Conservation (phyloP, 176 grass and related monocot species). For the sorghum (Sorghum bicolor) region DNA sequence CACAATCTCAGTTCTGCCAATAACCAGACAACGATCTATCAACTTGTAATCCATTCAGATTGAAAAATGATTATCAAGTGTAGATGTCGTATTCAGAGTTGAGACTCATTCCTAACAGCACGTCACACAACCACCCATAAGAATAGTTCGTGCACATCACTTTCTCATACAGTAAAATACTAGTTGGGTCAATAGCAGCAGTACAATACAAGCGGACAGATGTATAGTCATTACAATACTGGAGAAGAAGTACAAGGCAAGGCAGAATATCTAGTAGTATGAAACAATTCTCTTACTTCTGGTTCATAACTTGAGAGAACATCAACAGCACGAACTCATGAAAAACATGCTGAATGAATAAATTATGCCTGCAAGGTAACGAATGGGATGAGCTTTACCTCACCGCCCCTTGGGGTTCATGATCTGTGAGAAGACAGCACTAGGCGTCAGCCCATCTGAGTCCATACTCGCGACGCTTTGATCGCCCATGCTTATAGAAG, state of each 20-base stretch:
- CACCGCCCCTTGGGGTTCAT: conserved; percentile 94
- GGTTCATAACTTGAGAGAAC: conserved; percentile 32
- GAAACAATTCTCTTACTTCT: conserved; percentile 44
- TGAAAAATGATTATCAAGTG: not conserved
- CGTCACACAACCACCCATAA: not conserved
- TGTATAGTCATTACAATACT: conserved; percentile 41
- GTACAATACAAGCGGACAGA: conserved; percentile 44
- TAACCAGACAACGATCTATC: not conserved
- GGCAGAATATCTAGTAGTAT: conserved; percentile 44
- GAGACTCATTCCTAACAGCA: not conserved
- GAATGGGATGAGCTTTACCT: conserved; percentile 32
- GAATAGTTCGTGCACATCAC: conserved; percentile 1
- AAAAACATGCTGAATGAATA: conserved; percentile 47
- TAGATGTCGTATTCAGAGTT: not conserved
- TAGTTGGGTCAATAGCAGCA: conserved; percentile 34
- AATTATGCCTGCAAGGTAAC: conserved; percentile 28
- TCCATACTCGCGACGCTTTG: conserved; percentile 69
- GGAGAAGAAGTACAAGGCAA: conserved; percentile 32
- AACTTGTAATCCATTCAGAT: not conserved
- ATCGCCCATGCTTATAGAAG: conserved; percentile 75
- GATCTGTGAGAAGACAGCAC: conserved; percentile 95
- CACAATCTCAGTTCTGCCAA: not conserved
- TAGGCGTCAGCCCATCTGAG: conserved; percentile 73
- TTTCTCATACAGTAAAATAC: conserved; percentile 5
- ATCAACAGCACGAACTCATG: conserved; percentile 35